Evolutionary conservation across 73 alveolate species (phyloP).

Genomic region (Blepharisma stoltei): DNA sequence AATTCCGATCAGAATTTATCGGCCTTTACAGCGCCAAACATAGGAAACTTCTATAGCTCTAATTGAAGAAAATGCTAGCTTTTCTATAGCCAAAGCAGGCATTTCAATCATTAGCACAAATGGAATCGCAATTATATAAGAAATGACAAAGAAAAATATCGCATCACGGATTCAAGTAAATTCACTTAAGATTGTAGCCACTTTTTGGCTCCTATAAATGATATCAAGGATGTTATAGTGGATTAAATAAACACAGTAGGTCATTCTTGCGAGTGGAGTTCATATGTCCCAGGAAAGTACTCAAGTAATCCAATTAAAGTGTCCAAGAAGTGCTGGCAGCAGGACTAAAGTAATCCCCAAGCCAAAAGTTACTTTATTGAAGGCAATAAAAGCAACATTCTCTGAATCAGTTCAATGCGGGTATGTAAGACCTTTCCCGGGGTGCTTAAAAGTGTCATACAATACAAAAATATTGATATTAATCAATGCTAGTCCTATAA

Average conservation of each 20-base stretch:
- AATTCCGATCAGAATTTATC: too few species aligned
- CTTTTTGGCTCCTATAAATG: slow-evolving; percentile 19
- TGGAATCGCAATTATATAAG: slow-evolving; percentile 31
- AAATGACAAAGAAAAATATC: background rate
- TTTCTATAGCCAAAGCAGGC: slow-evolving; percentile 43
- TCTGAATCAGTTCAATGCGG: slow-evolving; percentile 16
- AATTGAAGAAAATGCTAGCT: slow-evolving; percentile 31
- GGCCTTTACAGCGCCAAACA: too few species aligned
- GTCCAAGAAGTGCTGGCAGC: slow-evolving; percentile 36
- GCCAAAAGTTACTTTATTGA: slow-evolving; percentile 32
- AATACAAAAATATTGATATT: slow-evolving; percentile 26
- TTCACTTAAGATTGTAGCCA: background rate
- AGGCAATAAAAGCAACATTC: slow-evolving; percentile 20
- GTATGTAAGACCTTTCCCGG: background rate
- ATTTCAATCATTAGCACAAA: slow-evolving; percentile 26
- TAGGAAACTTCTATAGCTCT: too few species aligned
- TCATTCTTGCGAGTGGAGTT: slow-evolving; percentile 38
- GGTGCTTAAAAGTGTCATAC: slow-evolving; percentile 6
- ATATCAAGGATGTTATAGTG: slow-evolving; percentile 28
- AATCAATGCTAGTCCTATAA: background rate
- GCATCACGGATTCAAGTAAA: slow-evolving; percentile 18
- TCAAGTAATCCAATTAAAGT: background rate
- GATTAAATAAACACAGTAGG: slow-evolving; percentile 37
- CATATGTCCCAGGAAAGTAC: slow-evolving; percentile 24
- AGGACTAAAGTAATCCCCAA: slow-evolving; percentile 33